Conservation (phyloP, 2,329 filamentous ascomycete species). For the Fusarium nematophilum region DNA sequence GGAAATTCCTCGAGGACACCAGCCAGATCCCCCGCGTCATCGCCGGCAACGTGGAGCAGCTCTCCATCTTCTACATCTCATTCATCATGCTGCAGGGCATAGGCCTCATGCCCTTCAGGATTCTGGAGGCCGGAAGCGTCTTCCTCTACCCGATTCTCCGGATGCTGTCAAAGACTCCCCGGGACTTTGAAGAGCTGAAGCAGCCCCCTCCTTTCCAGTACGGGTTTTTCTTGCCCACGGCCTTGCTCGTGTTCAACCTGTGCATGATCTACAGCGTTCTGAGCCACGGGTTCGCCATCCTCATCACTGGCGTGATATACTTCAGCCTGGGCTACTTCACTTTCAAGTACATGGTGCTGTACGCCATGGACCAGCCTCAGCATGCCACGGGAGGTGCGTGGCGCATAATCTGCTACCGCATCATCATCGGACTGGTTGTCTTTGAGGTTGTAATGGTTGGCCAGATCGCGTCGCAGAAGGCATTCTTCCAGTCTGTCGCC, state of each 20-base stretch:
- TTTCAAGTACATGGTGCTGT: slow-evolving; percentile 97
- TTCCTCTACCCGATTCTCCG: slow-evolving; percentile 83
- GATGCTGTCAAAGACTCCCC: slow-evolving; percentile 84
- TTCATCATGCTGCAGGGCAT: slow-evolving; percentile 94
- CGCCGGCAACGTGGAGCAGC: slow-evolving; percentile 77
- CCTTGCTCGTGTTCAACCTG: slow-evolving; percentile 92
- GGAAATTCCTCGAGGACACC: slow-evolving; percentile 81
- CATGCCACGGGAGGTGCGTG: slow-evolving; percentile 94
- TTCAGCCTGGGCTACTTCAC: slow-evolving; percentile 87
- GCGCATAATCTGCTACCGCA: slow-evolving; percentile 95
- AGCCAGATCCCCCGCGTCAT: slow-evolving; percentile 80
- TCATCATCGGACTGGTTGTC: slow-evolving; percentile 85
- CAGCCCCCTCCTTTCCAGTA: slow-evolving; percentile 92
- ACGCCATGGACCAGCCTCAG: slow-evolving; percentile 97
- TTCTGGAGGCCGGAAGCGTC: slow-evolving; percentile 90
- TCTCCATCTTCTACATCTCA: slow-evolving; percentile 90
- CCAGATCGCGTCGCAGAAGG: slow-evolving; percentile 79
- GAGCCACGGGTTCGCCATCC: slow-evolving; percentile 80
- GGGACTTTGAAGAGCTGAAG: slow-evolving; percentile 86
- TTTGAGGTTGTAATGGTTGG: slow-evolving; percentile 94
- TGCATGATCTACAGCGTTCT: slow-evolving; percentile 95
- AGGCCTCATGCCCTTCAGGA: slow-evolving; percentile 91
- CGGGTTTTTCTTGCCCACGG: slow-evolving; percentile 93
- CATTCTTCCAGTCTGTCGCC: slow-evolving; percentile 77
- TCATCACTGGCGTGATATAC: slow-evolving; percentile 85